A percentile compares a stretch with the other conserved stretches of the same genome.
Conservation (phyloP, 73 alveolate genomes). For the Paramecium pentaurelia region DNA sequence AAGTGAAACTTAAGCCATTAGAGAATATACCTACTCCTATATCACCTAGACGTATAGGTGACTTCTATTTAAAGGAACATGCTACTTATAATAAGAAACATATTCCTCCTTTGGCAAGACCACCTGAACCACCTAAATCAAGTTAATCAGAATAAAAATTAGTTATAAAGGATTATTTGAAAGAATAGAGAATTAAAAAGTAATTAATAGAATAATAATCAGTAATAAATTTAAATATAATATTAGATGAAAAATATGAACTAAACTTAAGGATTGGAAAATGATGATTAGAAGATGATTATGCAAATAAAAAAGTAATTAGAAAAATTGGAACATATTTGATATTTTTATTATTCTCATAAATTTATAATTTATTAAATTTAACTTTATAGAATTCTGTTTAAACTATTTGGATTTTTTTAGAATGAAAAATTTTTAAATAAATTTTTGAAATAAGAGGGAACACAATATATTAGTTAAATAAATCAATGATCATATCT, state of each 20-base stretch:
- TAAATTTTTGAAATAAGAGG: background rate
- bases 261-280: background rate
- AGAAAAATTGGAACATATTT: constrained; percentile 3
- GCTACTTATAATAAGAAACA: constrained; percentile 16
- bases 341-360: background rate
- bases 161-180: background rate
- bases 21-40: background rate
- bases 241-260: background rate
- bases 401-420: background rate
- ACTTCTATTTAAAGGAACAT: constrained; percentile 13
- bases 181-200: background rate
- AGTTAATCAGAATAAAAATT: background rate
- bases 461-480: background rate
- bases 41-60: constrained; percentile 54
- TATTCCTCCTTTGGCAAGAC: background rate
- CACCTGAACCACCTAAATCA: constrained; percentile 40
- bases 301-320: background rate
- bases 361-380: background rate
- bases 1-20: background rate
- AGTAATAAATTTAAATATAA: background rate
- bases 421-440: background rate
- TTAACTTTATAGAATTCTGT: background rate
- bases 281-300: background rate
- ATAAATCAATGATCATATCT: background rate
- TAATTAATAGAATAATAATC: background rate